Evolutionary conservation across 768 basidiomycete species (phyloP).

Genomic region (Boletus vermiculosoides): DNA sequence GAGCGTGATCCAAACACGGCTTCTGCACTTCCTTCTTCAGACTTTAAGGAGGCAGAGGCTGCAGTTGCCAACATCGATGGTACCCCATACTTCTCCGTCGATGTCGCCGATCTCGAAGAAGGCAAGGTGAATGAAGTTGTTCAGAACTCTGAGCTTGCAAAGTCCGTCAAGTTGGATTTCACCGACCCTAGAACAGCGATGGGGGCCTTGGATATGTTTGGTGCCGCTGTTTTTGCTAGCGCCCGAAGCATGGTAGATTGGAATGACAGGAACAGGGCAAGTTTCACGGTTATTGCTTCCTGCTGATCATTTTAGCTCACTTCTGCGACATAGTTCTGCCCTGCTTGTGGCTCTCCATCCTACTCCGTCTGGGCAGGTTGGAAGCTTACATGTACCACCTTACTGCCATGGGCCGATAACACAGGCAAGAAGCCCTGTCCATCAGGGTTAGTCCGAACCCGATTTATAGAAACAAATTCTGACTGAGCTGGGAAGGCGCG

Average conservation of each 20-base stretch:
- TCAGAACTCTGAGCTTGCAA: constrained; percentile 36
- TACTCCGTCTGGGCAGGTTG: constrained; percentile 95
- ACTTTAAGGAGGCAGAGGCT: constrained; percentile 55
- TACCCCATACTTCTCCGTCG: constrained; percentile 83
- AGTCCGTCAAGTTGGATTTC: constrained; percentile 49
- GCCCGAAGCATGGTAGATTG: constrained; percentile 87
- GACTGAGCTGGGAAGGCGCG: constrained; percentile 50
- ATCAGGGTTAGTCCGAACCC: constrained; percentile 54
- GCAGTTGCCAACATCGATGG: constrained; percentile 66
- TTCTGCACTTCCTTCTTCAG: constrained; percentile 61
- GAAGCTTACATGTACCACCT: constrained; percentile 81
- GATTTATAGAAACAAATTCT: constrained; percentile 4
- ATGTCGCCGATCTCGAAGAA: constrained; percentile 56
- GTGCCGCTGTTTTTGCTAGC: constrained; percentile 73
- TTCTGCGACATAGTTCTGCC: constrained; percentile 66
- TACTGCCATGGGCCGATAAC: constrained; percentile 74
- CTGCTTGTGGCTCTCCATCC: constrained; percentile 77
- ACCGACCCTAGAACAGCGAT: constrained; percentile 62
- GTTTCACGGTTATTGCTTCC: constrained; percentile 4
- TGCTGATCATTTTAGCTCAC: not conserved
- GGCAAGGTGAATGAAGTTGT: constrained; percentile 43
- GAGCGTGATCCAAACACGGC: constrained; percentile 49
- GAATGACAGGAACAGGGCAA: constrained; percentile 85
- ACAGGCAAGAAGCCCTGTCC: constrained; percentile 63
- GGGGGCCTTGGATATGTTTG: constrained; percentile 55